phyloP scores from a whole-genome alignment of 75 land plant species.

The Pinus taeda region DNA sequence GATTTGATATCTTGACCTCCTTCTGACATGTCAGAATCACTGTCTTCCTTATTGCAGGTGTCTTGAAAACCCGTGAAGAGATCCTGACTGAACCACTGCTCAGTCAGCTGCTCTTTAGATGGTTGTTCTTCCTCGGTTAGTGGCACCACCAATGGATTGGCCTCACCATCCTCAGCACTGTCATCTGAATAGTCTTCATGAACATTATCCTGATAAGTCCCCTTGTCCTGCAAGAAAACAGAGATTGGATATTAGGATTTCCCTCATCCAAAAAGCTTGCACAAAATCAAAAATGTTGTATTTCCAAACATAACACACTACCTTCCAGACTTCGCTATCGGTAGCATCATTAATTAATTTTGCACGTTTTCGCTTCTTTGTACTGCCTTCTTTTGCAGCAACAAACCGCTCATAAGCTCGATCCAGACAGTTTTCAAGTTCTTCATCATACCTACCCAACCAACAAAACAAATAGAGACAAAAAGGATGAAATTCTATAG shows the following conservation, averaged over 20 bases:
- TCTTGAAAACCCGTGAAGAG: constrained; percentile 68
- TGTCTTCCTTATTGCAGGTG: constrained; percentile 36
- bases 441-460: constrained; percentile 61
- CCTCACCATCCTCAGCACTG: constrained; percentile 41
- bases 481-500: neutral
- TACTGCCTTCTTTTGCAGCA: constrained; percentile 65
- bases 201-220: neutral
- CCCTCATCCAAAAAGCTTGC: neutral
- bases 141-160: constrained; percentile 80
- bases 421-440: constrained; percentile 78
- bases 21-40: constrained; percentile 51
- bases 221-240: neutral
- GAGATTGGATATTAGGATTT: neutral
- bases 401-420: constrained; percentile 73
- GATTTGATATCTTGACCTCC: constrained; percentile 5
- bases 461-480: neutral
- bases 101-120: constrained; percentile 66
- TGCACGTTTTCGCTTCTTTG: constrained; percentile 80
- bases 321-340: constrained; percentile 49
- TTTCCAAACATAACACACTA: neutral
- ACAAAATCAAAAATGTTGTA: neutral
- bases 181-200: constrained; percentile 40
- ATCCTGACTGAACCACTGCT: constrained; percentile 94
- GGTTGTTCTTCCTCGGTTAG: constrained; percentile 41
- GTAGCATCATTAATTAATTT: constrained; percentile 31